Evolutionary conservation across 495 filamentous ascomycete genomes (phyloP).

Genomic region (Durotheca rogersii): DNA sequence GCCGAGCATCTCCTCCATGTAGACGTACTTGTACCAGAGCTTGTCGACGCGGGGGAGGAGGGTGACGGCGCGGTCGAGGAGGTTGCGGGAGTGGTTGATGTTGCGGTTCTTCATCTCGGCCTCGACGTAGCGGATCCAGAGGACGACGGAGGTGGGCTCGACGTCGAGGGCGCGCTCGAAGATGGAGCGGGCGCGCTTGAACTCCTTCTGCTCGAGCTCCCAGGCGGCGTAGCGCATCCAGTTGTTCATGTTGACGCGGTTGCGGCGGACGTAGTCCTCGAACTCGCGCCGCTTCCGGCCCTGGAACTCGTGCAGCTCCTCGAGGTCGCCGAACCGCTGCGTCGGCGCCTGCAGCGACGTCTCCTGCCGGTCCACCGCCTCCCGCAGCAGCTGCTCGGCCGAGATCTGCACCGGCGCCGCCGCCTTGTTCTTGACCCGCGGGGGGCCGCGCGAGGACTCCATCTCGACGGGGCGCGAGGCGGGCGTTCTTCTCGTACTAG

Average conservation of each 20-base stretch:
- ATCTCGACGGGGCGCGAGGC: conserved; percentile 58
- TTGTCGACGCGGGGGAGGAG: conserved; percentile 90
- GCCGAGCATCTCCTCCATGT: conserved; percentile 94
- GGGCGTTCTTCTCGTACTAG: too few relatives aligned
- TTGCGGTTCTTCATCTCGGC: conserved; percentile 95
- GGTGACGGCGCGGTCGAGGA: conserved; percentile 92
- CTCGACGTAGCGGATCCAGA: conserved; percentile 90
- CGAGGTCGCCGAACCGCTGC: conserved; percentile 91
- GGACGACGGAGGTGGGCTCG: conserved; percentile 75
- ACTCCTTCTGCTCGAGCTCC: conserved; percentile 99
- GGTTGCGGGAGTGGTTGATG: conserved; percentile 95
- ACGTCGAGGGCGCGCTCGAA: conserved; percentile 97
- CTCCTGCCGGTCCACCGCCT: conserved; percentile 97
- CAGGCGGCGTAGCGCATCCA: conserved; percentile 98
- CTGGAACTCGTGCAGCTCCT: conserved; percentile 97
- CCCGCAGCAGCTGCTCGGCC: conserved; percentile 94
- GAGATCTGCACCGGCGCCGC: conserved; percentile 84
- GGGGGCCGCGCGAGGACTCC: conserved; percentile 92
- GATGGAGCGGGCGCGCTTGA: conserved; percentile 88
- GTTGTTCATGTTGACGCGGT: conserved; percentile 94
- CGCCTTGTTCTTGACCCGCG: conserved; percentile 97
- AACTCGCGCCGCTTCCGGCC: conserved; percentile 94
- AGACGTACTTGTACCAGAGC: conserved; percentile 98
- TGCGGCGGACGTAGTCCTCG: conserved; percentile 95
- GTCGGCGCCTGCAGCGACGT: conserved; percentile 83